phyloP scores from a whole-genome alignment of 1,284 basidiomycete species.

The Omphalotus olearius region DNA sequence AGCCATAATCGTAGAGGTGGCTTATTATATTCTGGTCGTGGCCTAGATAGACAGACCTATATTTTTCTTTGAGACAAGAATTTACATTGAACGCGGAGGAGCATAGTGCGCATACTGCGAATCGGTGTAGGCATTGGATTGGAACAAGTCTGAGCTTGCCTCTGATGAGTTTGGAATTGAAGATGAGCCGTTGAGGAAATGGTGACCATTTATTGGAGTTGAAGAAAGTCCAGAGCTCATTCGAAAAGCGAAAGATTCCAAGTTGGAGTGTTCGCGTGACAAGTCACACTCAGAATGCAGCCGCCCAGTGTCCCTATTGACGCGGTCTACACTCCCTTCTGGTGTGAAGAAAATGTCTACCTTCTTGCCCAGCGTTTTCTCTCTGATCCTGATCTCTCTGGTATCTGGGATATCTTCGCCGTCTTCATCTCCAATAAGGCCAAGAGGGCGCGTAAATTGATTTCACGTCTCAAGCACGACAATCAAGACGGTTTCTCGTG shows the following conservation, averaged over 20 bases:
- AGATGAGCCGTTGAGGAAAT: constrained; percentile 4
- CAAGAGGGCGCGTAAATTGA: constrained; percentile 42
- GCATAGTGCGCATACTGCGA: constrained; percentile 48
- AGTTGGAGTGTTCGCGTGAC: background rate
- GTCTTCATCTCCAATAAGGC: constrained; percentile 64
- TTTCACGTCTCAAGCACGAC: background rate
- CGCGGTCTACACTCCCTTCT: constrained; percentile 22
- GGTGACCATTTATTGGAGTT: constrained; percentile 6
- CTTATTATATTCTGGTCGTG: constrained; percentile 72
- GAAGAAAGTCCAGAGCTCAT: constrained; percentile 12
- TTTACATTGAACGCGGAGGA: background rate
- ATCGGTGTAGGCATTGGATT: constrained; percentile 31
- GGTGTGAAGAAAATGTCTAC: constrained; percentile 75
- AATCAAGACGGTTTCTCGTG: constrained; percentile 1
- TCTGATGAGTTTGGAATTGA: background rate
- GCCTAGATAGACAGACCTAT: constrained; percentile 26
- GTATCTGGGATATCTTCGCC: constrained; percentile 46
- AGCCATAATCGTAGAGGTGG: constrained; percentile 73
- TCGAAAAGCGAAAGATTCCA: background rate
- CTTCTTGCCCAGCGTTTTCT: constrained; percentile 46
- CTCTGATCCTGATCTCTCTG: constrained; percentile 22
- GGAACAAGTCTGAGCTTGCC: constrained; percentile 19
- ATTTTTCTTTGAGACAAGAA: no score
- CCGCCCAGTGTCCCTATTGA: constrained; percentile 11
- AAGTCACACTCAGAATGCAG: constrained; percentile 1